Percentiles rank a stretch among this genome's conserved stretches.
These are phyloP conservation scores for Penicillium coprophilum DNA, from an alignment of 495 filamentous ascomycete species.

Conservation along the genomic window DNA sequence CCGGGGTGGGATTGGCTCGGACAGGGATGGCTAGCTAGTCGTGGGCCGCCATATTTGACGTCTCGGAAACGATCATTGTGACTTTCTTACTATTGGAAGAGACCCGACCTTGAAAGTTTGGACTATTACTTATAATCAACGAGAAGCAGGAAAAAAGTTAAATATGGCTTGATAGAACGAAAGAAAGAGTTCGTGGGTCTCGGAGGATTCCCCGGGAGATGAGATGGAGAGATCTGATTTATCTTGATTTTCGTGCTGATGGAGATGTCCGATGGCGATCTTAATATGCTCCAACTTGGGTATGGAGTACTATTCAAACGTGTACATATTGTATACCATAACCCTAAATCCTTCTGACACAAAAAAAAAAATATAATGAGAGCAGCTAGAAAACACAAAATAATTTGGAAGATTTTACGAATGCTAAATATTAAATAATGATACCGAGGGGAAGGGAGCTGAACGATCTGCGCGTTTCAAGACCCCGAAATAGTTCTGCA, in stretches of 20 bases:
- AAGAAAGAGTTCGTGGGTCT: neutral
- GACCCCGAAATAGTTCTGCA: neutral
- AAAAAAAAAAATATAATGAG: neutral
- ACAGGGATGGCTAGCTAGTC: neutral
- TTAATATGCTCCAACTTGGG: neutral
- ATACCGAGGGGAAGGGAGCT: neutral
- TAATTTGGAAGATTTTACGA: neutral
- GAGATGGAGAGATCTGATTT: constrained; percentile 7
- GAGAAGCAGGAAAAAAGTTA: neutral
- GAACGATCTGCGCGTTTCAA: constrained; percentile 12
- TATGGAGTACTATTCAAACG: too few species aligned
- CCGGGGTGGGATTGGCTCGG: constrained; percentile 10
- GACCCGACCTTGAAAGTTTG: neutral
- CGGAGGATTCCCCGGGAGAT: neutral
- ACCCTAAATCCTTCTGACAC: constrained; percentile 10
- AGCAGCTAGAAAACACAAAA: constrained; percentile 3
- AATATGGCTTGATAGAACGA: constrained; percentile 5
- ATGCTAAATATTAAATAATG: neutral
- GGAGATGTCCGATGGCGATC: constrained; percentile 7
- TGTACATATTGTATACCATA: neutral
- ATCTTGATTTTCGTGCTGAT: constrained; percentile 4
- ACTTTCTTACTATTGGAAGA: neutral
- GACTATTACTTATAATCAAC: neutral
- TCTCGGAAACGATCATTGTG: constrained; percentile 14
- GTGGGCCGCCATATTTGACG: constrained; percentile 6